Conservation (phyloP, 2,329 filamentous ascomycete species). For the Aureobasidium melanogenum region DNA sequence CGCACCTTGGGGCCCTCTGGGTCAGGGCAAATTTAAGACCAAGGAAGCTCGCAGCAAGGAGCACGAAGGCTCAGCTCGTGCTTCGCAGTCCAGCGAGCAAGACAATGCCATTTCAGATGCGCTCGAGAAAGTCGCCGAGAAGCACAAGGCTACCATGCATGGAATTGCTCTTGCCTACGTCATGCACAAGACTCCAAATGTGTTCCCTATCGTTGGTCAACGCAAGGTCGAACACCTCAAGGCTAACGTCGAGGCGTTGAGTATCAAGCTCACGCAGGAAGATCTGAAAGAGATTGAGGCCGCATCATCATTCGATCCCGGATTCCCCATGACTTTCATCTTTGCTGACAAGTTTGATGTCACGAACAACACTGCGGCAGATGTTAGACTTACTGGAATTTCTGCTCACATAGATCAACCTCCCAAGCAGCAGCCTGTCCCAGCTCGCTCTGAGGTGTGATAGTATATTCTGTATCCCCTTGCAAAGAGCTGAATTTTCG, state of each 20-base stretch:
- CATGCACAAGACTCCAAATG: constrained; percentile 58
- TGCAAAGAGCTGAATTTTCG: no score
- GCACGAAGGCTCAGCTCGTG: constrained; percentile 29
- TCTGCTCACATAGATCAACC: constrained; percentile 10
- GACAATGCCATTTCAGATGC: constrained; percentile 46
- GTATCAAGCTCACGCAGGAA: constrained; percentile 48
- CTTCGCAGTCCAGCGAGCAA: constrained; percentile 30
- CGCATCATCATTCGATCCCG: constrained; percentile 53
- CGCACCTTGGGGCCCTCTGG: constrained; percentile 47
- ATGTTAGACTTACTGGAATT: constrained; percentile 10
- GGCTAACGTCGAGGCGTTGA: constrained; percentile 60
- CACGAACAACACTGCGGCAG: constrained; percentile 7
- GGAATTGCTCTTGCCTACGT: constrained; percentile 56
- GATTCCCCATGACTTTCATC: constrained; percentile 58
- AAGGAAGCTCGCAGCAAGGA: constrained; percentile 34
- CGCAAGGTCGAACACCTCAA: constrained; percentile 61
- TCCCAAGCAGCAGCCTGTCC: constrained; percentile 8
- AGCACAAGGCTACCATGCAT: constrained; percentile 29
- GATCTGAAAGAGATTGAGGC: constrained; percentile 60
- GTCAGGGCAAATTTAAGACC: constrained; percentile 35
- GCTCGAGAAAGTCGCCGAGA: constrained; percentile 51
- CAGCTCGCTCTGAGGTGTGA: neutral
- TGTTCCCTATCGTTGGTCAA: constrained; percentile 65
- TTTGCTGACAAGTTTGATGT: constrained; percentile 9
- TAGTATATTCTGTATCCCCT: no score